Conservation (phyloP, 306 rosid genomes). For the Fagus sylvatica region DNA sequence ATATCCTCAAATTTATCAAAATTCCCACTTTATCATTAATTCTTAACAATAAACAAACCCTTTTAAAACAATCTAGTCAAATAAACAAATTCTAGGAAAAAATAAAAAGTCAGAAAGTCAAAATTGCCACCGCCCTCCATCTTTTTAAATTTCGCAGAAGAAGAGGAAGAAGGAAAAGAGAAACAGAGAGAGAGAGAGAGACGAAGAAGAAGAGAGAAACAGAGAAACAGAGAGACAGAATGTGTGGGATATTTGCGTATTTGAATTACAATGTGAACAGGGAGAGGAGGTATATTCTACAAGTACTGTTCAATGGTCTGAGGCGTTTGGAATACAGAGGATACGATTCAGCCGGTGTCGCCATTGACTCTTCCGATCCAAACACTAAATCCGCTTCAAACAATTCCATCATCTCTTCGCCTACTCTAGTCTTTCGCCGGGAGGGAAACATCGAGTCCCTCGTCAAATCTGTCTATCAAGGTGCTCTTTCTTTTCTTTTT, state of each 20-base stretch:
- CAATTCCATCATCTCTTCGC: conserved; percentile 19
- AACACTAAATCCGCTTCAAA: conserved; percentile 29
- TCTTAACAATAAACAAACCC: no score
- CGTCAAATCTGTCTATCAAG: conserved; percentile 86
- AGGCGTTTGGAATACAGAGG: conserved; percentile 92
- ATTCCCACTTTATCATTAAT: no score
- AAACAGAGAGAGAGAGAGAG: no score
- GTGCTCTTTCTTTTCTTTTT: conserved; percentile 22
- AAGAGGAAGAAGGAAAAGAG: background rate
- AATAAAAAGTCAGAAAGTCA: background rate
- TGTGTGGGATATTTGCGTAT: conserved; percentile 98
- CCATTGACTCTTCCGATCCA: conserved; percentile 53
- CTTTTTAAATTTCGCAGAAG: background rate
- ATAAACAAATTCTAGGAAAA: background rate
- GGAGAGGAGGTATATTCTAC: conserved; percentile 84
- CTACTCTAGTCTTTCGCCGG: conserved; percentile 76
- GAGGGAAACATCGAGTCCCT: conserved; percentile 95
- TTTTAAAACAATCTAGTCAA: no score
- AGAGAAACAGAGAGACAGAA: conserved; percentile 17
- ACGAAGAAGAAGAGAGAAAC: background rate
- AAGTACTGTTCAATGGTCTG: conserved; percentile 86
- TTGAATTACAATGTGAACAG: conserved; percentile 80
- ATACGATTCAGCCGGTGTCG: conserved; percentile 94
- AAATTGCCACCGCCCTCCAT: background rate
- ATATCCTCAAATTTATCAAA: no score